phyloP scores from a whole-genome alignment of 805 yeast species.

The Pichia nakasei region DNA sequence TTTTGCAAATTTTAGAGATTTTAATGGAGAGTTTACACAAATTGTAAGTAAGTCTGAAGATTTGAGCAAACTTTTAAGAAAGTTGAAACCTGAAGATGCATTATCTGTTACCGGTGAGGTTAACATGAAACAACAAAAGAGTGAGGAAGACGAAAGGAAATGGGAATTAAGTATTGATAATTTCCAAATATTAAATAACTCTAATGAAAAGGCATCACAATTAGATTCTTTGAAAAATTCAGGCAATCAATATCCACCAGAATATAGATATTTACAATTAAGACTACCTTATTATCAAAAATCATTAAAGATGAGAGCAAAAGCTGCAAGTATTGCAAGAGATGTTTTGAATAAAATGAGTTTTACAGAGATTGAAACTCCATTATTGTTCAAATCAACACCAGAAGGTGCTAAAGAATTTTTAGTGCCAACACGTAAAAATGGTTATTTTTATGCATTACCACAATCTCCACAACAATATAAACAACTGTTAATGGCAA shows the following conservation, averaged over 20 bases:
- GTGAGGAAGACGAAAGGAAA: conserved; percentile 13
- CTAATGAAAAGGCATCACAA: conserved; percentile 56
- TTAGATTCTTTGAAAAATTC: conserved; percentile 49
- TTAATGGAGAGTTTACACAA: conserved; percentile 59
- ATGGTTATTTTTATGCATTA: conserved; percentile 64
- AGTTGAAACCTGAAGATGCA: conserved; percentile 65
- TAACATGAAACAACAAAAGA: conserved; percentile 29
- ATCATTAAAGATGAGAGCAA: conserved; percentile 47
- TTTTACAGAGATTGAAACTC: conserved; percentile 88
- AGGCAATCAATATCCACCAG: conserved; percentile 61
- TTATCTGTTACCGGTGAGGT: conserved; percentile 53
- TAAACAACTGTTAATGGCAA: conserved; percentile 89
- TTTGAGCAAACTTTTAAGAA: conserved; percentile 31
- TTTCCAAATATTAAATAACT: conserved; percentile 50
- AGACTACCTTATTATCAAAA: conserved; percentile 51
- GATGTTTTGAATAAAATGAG: conserved; percentile 27
- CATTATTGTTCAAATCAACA: conserved; percentile 85
- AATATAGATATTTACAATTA: conserved; percentile 73
- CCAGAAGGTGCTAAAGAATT: conserved; percentile 98
- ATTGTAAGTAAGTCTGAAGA: conserved; percentile 35
- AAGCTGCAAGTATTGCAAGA: conserved; percentile 39
- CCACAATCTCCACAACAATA: conserved; percentile 99
- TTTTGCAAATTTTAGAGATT: conserved; percentile 72
- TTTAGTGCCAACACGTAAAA: conserved; percentile 77
- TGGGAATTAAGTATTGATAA: conserved; percentile 54